These are phyloP conservation scores for Vitis hybrid DNA, from an alignment of 177 flowering plant genomes.

Conservation along the genomic window DNA sequence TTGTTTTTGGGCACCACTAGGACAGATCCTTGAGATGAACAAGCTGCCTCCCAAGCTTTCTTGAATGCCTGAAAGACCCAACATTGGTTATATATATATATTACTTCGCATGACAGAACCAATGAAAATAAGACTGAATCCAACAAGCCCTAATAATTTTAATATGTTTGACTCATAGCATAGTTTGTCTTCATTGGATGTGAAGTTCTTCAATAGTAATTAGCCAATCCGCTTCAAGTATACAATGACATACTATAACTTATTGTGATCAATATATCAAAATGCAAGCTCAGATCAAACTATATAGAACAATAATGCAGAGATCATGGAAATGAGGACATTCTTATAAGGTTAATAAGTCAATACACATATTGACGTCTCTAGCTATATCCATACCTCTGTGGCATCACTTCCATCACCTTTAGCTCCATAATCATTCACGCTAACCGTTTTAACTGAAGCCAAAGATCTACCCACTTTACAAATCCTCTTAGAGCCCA, in stretches of 20 bases:
- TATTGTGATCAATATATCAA: no score
- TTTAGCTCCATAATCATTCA: slow-evolving; percentile 25
- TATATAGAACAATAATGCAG: not conserved
- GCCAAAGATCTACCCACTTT: slow-evolving; percentile 8
- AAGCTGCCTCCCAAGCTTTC: slow-evolving; percentile 49
- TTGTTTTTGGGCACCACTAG: slow-evolving; percentile 46
- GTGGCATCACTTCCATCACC: slow-evolving; percentile 29
- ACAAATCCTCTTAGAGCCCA: no score
- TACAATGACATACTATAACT: no score
- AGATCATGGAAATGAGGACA: not conserved
- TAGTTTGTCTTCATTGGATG: no score
- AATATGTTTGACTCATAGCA: no score
- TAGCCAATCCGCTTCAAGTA: no score
- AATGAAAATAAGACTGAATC: no score
- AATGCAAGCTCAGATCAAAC: not conserved
- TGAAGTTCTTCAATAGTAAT: no score
- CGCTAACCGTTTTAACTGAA: slow-evolving; percentile 19
- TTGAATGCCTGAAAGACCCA: slow-evolving; percentile 24
- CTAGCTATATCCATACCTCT: slow-evolving; percentile 12
- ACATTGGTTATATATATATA: not conserved
- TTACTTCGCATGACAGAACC: not conserved
- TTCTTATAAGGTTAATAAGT: not conserved
- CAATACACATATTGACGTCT: no score
- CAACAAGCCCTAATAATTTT: no score
- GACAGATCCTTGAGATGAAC: slow-evolving; percentile 33